Evolutionary conservation across 177 flowering plant genomes (phyloP).

Genomic region (Tripterygium wilfordii): DNA sequence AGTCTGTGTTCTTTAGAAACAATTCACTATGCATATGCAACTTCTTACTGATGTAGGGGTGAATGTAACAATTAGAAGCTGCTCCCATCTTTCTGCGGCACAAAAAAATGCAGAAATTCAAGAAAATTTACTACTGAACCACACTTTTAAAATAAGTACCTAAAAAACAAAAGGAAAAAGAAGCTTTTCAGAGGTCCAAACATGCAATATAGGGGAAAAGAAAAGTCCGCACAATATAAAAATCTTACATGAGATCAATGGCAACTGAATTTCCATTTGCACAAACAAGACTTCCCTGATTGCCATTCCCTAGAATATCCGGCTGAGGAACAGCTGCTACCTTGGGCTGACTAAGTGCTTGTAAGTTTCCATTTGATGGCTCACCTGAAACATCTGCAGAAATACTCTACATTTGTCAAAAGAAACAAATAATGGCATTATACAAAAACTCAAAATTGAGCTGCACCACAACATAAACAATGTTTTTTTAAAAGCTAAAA

Average conservation of each 20-base stretch:
- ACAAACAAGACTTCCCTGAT: slow-evolving; percentile 13
- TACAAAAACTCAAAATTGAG: no score
- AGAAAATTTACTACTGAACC: neutral
- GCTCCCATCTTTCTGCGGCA: slow-evolving; percentile 30
- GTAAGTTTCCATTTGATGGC: slow-evolving; percentile 13
- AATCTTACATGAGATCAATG: slow-evolving; percentile 27
- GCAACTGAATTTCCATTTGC: slow-evolving; percentile 5
- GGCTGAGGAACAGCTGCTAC: slow-evolving; percentile 7
- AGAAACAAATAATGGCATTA: no score
- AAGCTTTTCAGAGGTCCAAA: neutral
- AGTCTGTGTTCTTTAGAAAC: slow-evolving; percentile 10
- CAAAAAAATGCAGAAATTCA: neutral
- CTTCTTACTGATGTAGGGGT: slow-evolving; percentile 52
- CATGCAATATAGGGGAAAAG: neutral
- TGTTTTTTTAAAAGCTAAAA: no score
- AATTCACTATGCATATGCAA: slow-evolving; percentile 24
- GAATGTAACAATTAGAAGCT: slow-evolving; percentile 28
- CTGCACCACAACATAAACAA: no score
- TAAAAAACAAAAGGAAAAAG: neutral
- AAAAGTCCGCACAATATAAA: neutral
- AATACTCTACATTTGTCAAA: neutral
- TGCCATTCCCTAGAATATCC: slow-evolving; percentile 10
- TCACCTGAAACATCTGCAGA: slow-evolving; percentile 19
- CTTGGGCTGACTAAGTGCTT: slow-evolving; percentile 14
- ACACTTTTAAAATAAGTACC: no score